phyloP scores from a whole-genome alignment of 139 green algal species.

The Parachlorella kessleri region DNA sequence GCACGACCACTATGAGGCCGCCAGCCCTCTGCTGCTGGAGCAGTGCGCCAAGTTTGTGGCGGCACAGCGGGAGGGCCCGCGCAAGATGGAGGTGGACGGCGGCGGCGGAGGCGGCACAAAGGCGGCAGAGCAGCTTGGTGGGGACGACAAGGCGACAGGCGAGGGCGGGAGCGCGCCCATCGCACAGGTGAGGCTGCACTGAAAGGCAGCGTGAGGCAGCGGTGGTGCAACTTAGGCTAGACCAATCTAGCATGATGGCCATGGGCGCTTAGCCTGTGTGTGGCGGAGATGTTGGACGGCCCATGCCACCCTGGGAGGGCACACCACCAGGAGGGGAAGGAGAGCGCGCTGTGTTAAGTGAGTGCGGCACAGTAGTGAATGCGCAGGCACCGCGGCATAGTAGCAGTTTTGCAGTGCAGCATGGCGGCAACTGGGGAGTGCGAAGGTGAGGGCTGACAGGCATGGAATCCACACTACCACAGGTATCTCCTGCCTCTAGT shows the following conservation, averaged over 20 bases:
- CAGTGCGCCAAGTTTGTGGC: conserved; percentile 8
- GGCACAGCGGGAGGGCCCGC: neutral
- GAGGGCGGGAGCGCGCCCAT: neutral
- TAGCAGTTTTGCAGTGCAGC: neutral
- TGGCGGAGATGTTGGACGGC: neutral
- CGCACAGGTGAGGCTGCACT: neutral
- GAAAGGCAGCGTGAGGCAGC: too few species aligned
- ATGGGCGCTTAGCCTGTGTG: neutral
- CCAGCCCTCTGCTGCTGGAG: conserved; percentile 27
- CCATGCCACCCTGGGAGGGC: neutral
- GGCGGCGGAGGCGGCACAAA: neutral
- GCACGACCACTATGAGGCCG: conserved; percentile 8
- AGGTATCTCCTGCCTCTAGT: too few species aligned
- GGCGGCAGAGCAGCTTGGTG: neutral
- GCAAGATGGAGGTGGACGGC: conserved; percentile 2
- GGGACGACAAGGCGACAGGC: neutral
- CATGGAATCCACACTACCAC: too few species aligned
- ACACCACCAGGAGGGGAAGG: neutral
- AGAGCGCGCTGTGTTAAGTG: neutral
- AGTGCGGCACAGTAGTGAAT: neutral
- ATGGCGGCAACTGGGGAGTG: neutral
- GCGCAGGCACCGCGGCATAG: neutral
- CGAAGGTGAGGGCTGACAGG: neutral
- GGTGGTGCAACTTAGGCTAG: too few species aligned
- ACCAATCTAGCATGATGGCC: too few species aligned